Evolutionary conservation across 2,329 filamentous ascomycete genomes (phyloP), one percentile per base, ranked within the genome.

Genomic region (Ophiosphaerella herpotricha): DNA sequence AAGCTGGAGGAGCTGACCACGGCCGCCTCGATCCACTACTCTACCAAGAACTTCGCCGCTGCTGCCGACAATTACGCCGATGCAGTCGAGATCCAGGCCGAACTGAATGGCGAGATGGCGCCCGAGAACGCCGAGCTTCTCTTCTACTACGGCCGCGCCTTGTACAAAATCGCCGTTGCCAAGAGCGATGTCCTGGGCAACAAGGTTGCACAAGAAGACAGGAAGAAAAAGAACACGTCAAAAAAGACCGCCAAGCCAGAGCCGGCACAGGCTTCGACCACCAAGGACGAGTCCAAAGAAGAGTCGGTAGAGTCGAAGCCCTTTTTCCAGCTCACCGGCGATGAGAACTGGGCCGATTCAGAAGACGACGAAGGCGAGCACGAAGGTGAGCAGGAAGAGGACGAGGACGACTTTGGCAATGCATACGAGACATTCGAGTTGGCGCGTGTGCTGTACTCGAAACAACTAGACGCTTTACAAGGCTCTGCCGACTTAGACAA

Each of bases 161-260:
- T 99, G 16, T 97, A 96, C 81, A 92, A 92, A 73, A 89, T 97
- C 52, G 94, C 92, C 26, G 89, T 97, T 72, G 87, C 85, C 72
- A 96, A 96, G 75, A 97, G 91, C 70, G 92, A 97, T 68, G 92
- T 99, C 21, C 81, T 99, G 32, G 94, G 94, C 49, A 90, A 89
- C 31, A 89, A 88, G 66, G 88, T 92, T 16, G 82, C 83, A 12
- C 77, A 80, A 2, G 80, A 80, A 38, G 77, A 80, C 73, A 83
- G 69, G 76, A 81, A 67, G 75, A 85, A 74, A 60, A 54, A 63
- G 4, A 54, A 63, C 3, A 77, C 78, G 67, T 74, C 76, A 53
- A 76, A 78, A 50, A 81, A 80, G 65, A 75, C 73, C 45, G 68
- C 57, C 63, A 74, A 56, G 66, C 66, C 49, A 67, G 54, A 77